Percentiles rank a stretch among this genome's conserved stretches.
phyloP scores from a whole-genome alignment of 805 yeast genomes.

The Zygosaccharomyces pseudorouxii region DNA sequence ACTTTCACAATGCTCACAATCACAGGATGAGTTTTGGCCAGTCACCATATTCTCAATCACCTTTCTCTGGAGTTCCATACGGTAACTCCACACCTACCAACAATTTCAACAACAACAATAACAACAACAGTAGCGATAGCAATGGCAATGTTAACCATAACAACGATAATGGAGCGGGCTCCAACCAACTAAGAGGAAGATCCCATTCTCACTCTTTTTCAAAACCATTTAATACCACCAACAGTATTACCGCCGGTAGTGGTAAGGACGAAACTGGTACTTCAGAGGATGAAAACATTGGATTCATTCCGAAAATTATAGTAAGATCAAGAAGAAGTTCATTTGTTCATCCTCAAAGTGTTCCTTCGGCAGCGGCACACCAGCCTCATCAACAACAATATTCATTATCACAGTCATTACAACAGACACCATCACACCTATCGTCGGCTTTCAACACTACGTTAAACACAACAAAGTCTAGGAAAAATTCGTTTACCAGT shows the following conservation, averaged over 20 bases:
- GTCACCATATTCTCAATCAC: constrained; percentile 15
- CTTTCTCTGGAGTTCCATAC: constrained; percentile 8
- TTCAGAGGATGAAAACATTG: constrained; percentile 30
- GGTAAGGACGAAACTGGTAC: constrained; percentile 1
- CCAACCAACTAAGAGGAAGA: constrained; percentile 28
- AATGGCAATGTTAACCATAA: constrained; percentile 5
- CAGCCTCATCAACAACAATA: background rate
- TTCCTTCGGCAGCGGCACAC: constrained; percentile 6
- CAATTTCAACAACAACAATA: constrained; percentile 8
- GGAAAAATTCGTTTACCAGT: constrained; percentile 33
- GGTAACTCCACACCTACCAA: constrained; percentile 5
- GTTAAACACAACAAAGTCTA: constrained; percentile 26
- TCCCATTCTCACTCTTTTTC: constrained; percentile 28
- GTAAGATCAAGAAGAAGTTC: constrained; percentile 35
- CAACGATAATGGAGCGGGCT: constrained; percentile 17
- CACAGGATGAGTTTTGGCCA: background rate
- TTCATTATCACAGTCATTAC: background rate
- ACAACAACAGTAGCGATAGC: constrained; percentile 6
- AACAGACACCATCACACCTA: constrained; percentile 14
- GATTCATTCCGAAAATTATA: constrained; percentile 35
- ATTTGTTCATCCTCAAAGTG: constrained; percentile 15
- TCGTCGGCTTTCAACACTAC: constrained; percentile 24
- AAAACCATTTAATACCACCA: constrained; percentile 12
- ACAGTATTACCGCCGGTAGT: background rate
- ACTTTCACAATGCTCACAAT: background rate